Base-by-base conservation (phyloP, 208 protist genomes). In the Balamuthia mandrillaris region DNA sequence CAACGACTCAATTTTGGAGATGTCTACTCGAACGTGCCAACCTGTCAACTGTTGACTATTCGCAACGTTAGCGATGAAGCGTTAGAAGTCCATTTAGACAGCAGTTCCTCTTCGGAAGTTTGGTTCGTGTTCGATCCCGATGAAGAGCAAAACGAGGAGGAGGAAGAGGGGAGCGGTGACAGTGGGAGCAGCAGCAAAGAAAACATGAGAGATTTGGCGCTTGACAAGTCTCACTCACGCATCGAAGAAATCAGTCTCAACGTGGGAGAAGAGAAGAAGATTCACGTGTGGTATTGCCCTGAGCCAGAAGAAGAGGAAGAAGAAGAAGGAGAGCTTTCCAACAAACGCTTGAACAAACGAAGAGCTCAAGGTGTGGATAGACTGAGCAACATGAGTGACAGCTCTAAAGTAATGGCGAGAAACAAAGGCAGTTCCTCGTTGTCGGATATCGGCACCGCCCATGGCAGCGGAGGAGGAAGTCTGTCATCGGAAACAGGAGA, bases 1-100 rank as follows among this genome's bases (percentile, higher is more conserved):
- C 68, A 63, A 37, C 86, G 87, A 86, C 81, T 91, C 18, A 87
- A 91, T 75, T 84, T 90, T 42, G 89, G 89, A 9, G 89, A 91
- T 52, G 89, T 86, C 66, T 91, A 90, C 81, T 85, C 63, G 12
- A 52, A 60, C 61, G 39, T 88, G 9, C 45, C 87, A 7, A 82
- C 49, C 16, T 86, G 37, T 54, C 42, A 75, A 39, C 52, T 72
- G 31, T 66, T 91, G 51, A 86, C 84, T 24, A 39, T 91, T 10
- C 78, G 85, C 4, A 91, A 91, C 79, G 78, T 90, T 12, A 86
- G 78, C 27, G 87, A 90, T 3, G 87, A 90, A 5, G 3, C 84
- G 18, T 51, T 91, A n/a, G 88, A 88, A 37, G 79, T 87, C 33
- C 86, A 51, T 58, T 89, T 88, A 9, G 85, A 74, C 49, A 81